phyloP scores from a whole-genome alignment of 495 filamentous ascomycete genomes.

The Xylaria castorea region DNA sequence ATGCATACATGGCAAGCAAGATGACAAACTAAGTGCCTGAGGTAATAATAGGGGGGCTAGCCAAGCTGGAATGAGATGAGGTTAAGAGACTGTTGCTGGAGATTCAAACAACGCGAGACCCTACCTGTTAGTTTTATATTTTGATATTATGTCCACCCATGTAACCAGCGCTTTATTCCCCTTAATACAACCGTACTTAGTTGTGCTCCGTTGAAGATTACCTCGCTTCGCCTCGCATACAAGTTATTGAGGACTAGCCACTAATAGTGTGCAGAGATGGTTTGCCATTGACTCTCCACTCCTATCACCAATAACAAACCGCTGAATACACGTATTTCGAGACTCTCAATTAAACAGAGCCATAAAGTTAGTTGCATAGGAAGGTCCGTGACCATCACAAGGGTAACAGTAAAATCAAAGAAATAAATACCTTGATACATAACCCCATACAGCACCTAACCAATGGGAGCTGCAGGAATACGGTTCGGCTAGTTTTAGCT shows the following conservation, averaged over 20 bases:
- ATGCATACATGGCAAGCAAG: neutral
- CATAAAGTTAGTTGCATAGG: too few species aligned
- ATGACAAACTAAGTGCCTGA: neutral
- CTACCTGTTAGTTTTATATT: neutral
- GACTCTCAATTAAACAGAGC: neutral
- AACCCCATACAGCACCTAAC: too few species aligned
- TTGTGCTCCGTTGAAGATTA: too few species aligned
- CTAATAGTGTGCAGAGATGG: too few species aligned
- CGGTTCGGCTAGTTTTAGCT: neutral
- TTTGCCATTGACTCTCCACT: too few species aligned
- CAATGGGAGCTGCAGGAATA: neutral
- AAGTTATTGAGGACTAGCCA: too few species aligned
- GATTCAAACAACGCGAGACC: neutral
- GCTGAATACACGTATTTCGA: neutral
- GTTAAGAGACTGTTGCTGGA: neutral
- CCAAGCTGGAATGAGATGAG: neutral
- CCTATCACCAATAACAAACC: neutral
- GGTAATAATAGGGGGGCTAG: neutral
- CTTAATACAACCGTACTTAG: too few species aligned
- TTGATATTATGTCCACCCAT: too few species aligned
- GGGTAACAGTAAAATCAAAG: too few species aligned
- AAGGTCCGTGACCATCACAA: too few species aligned
- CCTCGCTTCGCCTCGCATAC: too few species aligned
- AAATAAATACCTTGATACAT: too few species aligned
- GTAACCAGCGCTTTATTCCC: neutral